Base-by-base conservation (phyloP, 2,329 filamentous ascomycete species). In the Dothiorella sarmentorum region DNA sequence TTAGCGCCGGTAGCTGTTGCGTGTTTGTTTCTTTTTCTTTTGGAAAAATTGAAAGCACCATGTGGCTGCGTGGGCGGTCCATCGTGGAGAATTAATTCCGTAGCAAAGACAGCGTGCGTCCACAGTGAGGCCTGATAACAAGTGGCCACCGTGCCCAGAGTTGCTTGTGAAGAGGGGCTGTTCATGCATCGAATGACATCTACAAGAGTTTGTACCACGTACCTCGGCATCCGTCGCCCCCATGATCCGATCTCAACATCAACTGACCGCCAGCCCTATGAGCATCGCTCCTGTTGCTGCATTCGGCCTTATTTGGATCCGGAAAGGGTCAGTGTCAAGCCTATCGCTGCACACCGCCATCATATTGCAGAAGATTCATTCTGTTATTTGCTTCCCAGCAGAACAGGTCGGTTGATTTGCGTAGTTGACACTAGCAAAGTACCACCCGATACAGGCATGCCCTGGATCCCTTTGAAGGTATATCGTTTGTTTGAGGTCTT, bases 331-430 rank as follows among this genome's bases (percentile, higher is more conserved):
- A n/a, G n/a, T n/a, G n/a, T n/a, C n/a, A n/a, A n/a, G n/a, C n/a
- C n/a, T n/a, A n/a, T n/a, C n/a, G n/a, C n/a, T n/a, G n/a, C n/a
- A n/a, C n/a, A 47, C 18, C 24, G 29, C 45, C 27, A 31, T 31
- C 5, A 15, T 10, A 52, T 52, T 52, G 47, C 47, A 37, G 47
- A 31, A 52, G 20, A 52, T 37, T 37, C 38, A 31, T 52, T 52
- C 13, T 26, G 47, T 31, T 20, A 13, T 20, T 43, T 26, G 20
- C 3, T 4, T 2, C 9, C 38, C 7, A 22, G 7, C 4, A 13
- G 11, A 7, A 26, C 3, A 22, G 22, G 40, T 10, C 40, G 40
- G 15, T 17, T 9, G 4, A 43, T 15, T 7, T 20, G 4, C n/a
- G 20, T 26, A 20, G 47, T 20, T 52, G 33, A 38, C 31, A n/a